phyloP scores from a whole-genome alignment of 495 filamentous ascomycete genomes.

The Penicillium macrosclerotiorum region DNA sequence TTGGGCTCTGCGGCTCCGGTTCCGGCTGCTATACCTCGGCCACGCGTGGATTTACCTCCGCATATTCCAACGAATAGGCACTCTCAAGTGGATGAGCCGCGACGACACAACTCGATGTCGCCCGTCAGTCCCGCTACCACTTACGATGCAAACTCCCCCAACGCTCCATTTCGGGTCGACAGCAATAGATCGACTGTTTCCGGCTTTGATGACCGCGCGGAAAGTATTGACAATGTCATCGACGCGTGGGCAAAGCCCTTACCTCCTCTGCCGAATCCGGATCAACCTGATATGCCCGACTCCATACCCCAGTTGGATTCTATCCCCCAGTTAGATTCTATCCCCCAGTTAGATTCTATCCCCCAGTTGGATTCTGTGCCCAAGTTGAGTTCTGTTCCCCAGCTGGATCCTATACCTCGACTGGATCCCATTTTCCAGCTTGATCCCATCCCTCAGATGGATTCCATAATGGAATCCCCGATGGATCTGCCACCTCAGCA shows the following conservation, averaged over 20 bases:
- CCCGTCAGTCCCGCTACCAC: slow-evolving; percentile 26
- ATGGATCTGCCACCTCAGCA: slow-evolving; percentile 1
- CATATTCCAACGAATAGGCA: background rate
- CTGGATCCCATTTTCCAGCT: too few relatives aligned
- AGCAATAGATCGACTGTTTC: slow-evolving; percentile 27
- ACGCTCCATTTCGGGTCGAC: slow-evolving; percentile 25
- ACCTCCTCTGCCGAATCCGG: slow-evolving; percentile 14
- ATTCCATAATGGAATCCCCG: too few relatives aligned
- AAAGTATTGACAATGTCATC: slow-evolving; percentile 46
- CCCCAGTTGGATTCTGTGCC: too few relatives aligned
- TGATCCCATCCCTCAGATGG: too few relatives aligned
- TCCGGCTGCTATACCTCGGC: slow-evolving; percentile 1
- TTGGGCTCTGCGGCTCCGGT: background rate
- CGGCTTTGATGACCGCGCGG: slow-evolving; percentile 25
- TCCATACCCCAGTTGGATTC: too few relatives aligned
- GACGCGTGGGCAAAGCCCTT: slow-evolving; percentile 41
- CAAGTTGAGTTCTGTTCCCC: too few relatives aligned
- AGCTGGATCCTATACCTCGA: too few relatives aligned
- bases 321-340: too few relatives aligned
- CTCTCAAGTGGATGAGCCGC: background rate
- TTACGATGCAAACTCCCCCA: slow-evolving; percentile 12
- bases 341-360: too few relatives aligned
- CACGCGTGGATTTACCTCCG: slow-evolving; percentile 9
- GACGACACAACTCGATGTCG: slow-evolving; percentile 10
- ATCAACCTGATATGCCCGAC: too few relatives aligned